Evolutionary conservation across 345 rosid genomes (phyloP), one percentile per base, ranked within the genome.

Genomic region (Salix udensis): DNA sequence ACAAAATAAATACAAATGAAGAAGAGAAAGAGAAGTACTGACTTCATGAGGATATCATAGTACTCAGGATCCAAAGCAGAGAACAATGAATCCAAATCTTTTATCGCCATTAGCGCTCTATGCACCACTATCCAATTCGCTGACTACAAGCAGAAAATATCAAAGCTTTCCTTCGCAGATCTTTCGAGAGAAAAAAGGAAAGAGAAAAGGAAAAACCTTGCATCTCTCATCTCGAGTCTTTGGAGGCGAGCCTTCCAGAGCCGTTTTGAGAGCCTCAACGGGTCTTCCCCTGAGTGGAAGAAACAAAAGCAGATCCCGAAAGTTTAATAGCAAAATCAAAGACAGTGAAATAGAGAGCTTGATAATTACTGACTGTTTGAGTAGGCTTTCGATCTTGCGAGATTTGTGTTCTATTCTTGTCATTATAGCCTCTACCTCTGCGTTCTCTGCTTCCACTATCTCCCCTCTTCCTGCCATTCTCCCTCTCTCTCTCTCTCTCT

Each of bases 31-130:
- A n/a, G 44, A 60, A 19, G 28, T 4, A 78, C 88, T 86, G 84
- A 93, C 98, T 93, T 95, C 97, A 93, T 95, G 70, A 95, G 97
- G 73, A 88, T 89, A 78, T 93, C 98, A 74, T 93, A 90, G 86
- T 91, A 95, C 88, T 93, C 96, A 6, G 90, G 94, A 82, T 95
- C 98, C 83, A 95, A 82, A 77, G 92, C 85, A 72, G 87, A 84
- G 60, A 95, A 87, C 89, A 95, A 88, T 50, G 90, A 92, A 4
- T 91, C 98, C 34, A 93, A 85, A 84, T 93, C 97, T 79, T 87
- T 93, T n/a, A 93, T 91, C 23, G 97, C 96, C 97, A 95, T 93
- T 28, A 95, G 34, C 10, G 94, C 94, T 85, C 97, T 85, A 81
- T 93, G 97, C 71, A 95, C 97, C 73, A 84, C 92, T 68, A 90